Conservation (phyloP, 2,329 filamentous ascomycete species). For the Phialophora expanda region DNA sequence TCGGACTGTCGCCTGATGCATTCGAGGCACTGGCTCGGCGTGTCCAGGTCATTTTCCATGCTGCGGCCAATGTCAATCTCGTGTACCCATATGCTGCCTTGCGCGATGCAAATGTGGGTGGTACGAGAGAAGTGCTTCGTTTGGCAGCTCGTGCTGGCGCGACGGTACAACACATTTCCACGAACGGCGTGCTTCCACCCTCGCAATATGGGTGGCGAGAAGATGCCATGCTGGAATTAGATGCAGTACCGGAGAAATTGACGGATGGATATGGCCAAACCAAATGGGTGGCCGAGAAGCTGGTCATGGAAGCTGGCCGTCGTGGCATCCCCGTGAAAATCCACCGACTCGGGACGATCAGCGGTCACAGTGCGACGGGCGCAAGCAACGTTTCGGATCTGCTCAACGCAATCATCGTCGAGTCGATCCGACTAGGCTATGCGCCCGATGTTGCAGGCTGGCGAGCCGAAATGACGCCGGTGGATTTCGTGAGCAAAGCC, state of each 20-base stretch:
- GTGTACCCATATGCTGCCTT: constrained; percentile 79
- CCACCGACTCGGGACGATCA: constrained; percentile 76
- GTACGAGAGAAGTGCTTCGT: constrained; percentile 75
- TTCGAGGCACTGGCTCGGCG: constrained; percentile 70
- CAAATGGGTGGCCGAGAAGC: constrained; percentile 80
- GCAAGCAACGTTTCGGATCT: constrained; percentile 80
- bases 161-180: constrained; percentile 78
- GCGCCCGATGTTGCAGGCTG: constrained; percentile 74
- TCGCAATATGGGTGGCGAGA: constrained; percentile 74
- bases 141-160: constrained; percentile 70
- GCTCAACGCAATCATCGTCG: constrained; percentile 75
- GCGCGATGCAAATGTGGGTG: constrained; percentile 75
- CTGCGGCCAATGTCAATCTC: constrained; percentile 77
- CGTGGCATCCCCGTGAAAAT: constrained; percentile 74
- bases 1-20: constrained; percentile 69
- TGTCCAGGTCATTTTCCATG: constrained; percentile 76
- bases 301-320: constrained; percentile 70
- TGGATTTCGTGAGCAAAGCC: constrained; percentile 77
- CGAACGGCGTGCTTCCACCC: constrained; percentile 77
- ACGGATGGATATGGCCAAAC: constrained; percentile 78
- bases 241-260: constrained; percentile 71
- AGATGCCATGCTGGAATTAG: constrained; percentile 68
- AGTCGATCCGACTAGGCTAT: constrained; percentile 74
- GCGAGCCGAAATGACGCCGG: constrained; percentile 83
- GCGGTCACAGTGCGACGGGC: constrained; percentile 74